Conservation (phyloP, 2,329 filamentous ascomycete species). For the Phyllosticta citrichinensis region DNA sequence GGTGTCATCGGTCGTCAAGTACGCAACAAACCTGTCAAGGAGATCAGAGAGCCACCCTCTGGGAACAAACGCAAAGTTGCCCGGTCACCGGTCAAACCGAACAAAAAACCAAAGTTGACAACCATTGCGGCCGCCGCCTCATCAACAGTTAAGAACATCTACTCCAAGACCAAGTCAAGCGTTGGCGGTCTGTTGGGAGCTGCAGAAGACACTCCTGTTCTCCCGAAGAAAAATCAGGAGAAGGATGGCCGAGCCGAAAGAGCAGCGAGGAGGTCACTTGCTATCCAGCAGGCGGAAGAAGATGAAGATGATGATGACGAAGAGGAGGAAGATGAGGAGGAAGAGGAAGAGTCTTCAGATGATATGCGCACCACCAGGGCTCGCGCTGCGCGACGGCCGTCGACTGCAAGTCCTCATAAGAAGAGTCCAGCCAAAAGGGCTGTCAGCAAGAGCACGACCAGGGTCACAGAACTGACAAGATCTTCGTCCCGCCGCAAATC, state of each 20-base stretch:
- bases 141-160: neutral
- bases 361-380: neutral
- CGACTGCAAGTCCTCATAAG: neutral
- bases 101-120: constrained; percentile 8
- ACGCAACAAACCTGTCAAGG: constrained; percentile 33
- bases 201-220: neutral
- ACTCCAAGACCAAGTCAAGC: constrained; percentile 9
- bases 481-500: neutral
- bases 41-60: neutral
- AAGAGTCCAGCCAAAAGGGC: neutral
- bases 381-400: neutral
- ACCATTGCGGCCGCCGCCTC: constrained; percentile 5
- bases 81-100: constrained; percentile 3
- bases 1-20: constrained; percentile 50
- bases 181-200: constrained; percentile 1
- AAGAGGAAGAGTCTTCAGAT: neutral
- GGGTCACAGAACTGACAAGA: neutral
- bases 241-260: constrained; percentile 7
- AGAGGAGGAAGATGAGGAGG: neutral
- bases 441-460: neutral
- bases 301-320: neutral
- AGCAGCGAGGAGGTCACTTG: constrained; percentile 8
- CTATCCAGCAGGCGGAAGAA: neutral
- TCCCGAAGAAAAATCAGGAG: neutral
- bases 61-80: constrained; percentile 5